Evolutionary conservation across 495 filamentous ascomycete genomes (phyloP).

Genomic region (Annulohypoxylon moriforme): DNA sequence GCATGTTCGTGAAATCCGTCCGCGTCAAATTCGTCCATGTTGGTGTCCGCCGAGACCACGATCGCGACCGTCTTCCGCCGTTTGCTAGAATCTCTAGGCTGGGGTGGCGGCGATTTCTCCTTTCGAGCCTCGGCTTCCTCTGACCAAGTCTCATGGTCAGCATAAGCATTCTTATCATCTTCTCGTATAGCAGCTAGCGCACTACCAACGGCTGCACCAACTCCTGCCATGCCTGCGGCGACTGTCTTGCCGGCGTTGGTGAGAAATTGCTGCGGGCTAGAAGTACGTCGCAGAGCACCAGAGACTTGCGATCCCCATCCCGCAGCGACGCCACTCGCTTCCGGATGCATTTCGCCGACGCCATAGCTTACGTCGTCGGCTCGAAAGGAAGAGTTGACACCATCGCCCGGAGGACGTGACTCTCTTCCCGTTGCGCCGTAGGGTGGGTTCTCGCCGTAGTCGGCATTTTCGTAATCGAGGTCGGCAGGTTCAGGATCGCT

Average conservation of each 20-base stretch:
- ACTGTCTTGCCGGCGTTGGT: slow-evolving; percentile 81
- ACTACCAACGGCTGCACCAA: slow-evolving; percentile 79
- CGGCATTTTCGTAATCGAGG: slow-evolving; percentile 63
- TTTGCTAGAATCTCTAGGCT: slow-evolving; percentile 50
- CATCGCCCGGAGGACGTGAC: slow-evolving; percentile 54
- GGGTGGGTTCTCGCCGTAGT: slow-evolving; percentile 64
- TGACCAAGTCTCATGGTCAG: slow-evolving; percentile 85
- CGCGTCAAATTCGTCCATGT: slow-evolving; percentile 68
- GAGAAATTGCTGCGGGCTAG: slow-evolving; percentile 88
- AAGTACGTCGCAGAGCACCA: slow-evolving; percentile 84
- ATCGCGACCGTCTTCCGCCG: slow-evolving; percentile 82
- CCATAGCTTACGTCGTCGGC: slow-evolving; percentile 51
- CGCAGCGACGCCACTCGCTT: slow-evolving; percentile 49
- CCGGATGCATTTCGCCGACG: slow-evolving; percentile 51
- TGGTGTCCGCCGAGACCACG: slow-evolving; percentile 81
- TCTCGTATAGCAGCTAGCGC: slow-evolving; percentile 88
- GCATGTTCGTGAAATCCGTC: slow-evolving; percentile 78
- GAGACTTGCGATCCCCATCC: slow-evolving; percentile 82
- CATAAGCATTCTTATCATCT: slow-evolving; percentile 81
- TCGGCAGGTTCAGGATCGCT: slow-evolving; percentile 51
- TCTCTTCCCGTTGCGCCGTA: slow-evolving; percentile 60
- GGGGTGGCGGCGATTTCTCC: slow-evolving; percentile 48
- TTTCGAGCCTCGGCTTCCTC: slow-evolving; percentile 74
- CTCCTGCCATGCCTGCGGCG: slow-evolving; percentile 81
- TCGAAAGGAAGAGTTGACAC: slow-evolving; percentile 44